Conservation (phyloP, 2,329 filamentous ascomycete genomes). For the Aureobasidium zeae region DNA sequence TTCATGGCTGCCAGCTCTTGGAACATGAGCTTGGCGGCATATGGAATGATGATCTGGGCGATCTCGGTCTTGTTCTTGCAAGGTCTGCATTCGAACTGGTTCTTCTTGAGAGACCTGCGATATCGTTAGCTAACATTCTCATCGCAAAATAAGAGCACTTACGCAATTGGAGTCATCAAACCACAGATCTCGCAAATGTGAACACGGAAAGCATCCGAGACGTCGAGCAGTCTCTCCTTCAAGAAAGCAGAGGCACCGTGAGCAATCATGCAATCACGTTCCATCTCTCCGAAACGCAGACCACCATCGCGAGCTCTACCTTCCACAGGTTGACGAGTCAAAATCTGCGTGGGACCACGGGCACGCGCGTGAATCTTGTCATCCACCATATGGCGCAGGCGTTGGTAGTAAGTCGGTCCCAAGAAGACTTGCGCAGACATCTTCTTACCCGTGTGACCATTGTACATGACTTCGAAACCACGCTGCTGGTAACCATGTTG, state of each 20-base stretch:
- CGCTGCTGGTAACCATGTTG: slow-evolving; percentile 92
- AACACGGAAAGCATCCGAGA: slow-evolving; percentile 94
- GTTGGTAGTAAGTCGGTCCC: slow-evolving; percentile 96
- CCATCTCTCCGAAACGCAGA: slow-evolving; percentile 99
- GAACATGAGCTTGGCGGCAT: slow-evolving; percentile 95
- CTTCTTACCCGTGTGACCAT: slow-evolving; percentile 93
- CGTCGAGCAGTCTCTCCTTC: slow-evolving; percentile 94
- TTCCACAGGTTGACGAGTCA: slow-evolving; percentile 94
- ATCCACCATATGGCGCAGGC: slow-evolving; percentile 97
- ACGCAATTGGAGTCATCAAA: slow-evolving; percentile 98
- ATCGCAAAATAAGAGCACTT: slow-evolving; percentile 41
- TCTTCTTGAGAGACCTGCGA: slow-evolving; percentile 59
- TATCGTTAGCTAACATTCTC: slow-evolving; percentile 20
- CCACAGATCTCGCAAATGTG: slow-evolving; percentile 98
- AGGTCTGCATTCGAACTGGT: slow-evolving; percentile 90
- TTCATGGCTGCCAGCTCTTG: slow-evolving; percentile 98
- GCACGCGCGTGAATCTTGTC: slow-evolving; percentile 99
- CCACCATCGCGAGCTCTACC: slow-evolving; percentile 97
- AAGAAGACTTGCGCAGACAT: slow-evolving; percentile 91
- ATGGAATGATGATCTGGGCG: slow-evolving; percentile 94
- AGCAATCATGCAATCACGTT: slow-evolving; percentile 99
- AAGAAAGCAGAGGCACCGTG: slow-evolving; percentile 94
- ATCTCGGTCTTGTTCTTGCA: slow-evolving; percentile 99
- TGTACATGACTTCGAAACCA: slow-evolving; percentile 98
- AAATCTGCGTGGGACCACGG: slow-evolving; percentile 89